These are phyloP conservation scores for Vigna angularis DNA, from an alignment of 306 rosid genomes.

Conservation along the genomic window DNA sequence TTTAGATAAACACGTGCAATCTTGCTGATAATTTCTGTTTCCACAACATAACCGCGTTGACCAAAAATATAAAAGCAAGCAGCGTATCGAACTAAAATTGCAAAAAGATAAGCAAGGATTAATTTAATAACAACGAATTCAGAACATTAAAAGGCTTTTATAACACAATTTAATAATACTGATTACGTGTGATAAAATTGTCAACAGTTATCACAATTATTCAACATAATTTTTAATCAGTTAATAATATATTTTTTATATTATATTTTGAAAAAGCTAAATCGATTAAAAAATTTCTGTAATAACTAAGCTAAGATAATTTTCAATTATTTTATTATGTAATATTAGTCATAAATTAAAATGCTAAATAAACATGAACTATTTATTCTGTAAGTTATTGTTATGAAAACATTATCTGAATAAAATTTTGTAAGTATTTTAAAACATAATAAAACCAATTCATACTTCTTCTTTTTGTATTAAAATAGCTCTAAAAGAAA, in stretches of 20 bases:
- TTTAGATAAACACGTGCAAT: background rate
- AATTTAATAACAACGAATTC: background rate
- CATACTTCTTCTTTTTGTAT: too few species aligned
- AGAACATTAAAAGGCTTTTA: background rate
- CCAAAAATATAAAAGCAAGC: background rate
- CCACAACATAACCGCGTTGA: background rate
- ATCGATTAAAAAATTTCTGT: too few species aligned
- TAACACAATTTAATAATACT: too few species aligned
- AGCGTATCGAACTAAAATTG: background rate
- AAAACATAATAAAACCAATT: background rate
- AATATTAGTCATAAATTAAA: background rate
- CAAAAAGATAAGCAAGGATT: background rate
- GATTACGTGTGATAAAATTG: too few species aligned
- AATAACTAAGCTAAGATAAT: too few species aligned
- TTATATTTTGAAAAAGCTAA: too few species aligned
- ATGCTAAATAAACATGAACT: background rate
- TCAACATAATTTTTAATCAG: too few species aligned
- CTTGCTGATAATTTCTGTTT: background rate
- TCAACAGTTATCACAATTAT: too few species aligned
- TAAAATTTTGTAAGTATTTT: background rate
- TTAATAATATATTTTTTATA: too few species aligned
- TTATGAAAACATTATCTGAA: background rate
- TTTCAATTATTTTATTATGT: too few species aligned
- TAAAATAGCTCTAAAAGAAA: too few species aligned
- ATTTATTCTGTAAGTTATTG: background rate